Conservation (phyloP, 2,329 filamentous ascomycete species). For the Arthrocladium fulminans region DNA sequence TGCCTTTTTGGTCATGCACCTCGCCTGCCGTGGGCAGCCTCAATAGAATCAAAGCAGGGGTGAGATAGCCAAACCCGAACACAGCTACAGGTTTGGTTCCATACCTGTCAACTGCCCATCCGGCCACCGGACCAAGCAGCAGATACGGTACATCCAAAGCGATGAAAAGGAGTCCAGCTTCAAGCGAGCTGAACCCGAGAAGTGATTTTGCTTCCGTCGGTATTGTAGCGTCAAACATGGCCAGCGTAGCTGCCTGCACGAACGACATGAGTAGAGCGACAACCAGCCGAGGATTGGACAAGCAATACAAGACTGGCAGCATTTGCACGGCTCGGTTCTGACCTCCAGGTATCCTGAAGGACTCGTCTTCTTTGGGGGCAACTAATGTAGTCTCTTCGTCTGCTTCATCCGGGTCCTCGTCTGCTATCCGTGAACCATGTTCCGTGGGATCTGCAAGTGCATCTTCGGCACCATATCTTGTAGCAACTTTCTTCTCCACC, state of each 20-base stretch:
- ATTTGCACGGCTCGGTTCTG: slow-evolving; percentile 32
- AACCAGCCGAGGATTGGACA: slow-evolving; percentile 16
- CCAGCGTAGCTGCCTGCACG: slow-evolving; percentile 20
- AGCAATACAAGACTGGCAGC: slow-evolving; percentile 28
- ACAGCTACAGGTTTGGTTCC: slow-evolving; percentile 23
- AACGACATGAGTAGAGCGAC: slow-evolving; percentile 20
- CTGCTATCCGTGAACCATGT: slow-evolving; percentile 17
- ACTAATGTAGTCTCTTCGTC: slow-evolving; percentile 35
- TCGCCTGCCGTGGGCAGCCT: slow-evolving; percentile 21
- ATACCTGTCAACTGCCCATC: slow-evolving; percentile 41
- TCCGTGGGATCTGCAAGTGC: slow-evolving; percentile 16
- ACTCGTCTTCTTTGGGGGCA: slow-evolving; percentile 26
- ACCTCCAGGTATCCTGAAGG: slow-evolving; percentile 38
- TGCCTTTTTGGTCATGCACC: slow-evolving; percentile 28
- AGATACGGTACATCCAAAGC: slow-evolving; percentile 32
- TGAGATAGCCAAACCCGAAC: slow-evolving; percentile 22
- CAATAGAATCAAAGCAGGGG: slow-evolving; percentile 20
- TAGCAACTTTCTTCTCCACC: slow-evolving; percentile 54
- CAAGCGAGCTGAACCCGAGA: slow-evolving; percentile 24
- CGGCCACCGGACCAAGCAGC: slow-evolving; percentile 17
- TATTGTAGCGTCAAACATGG: slow-evolving; percentile 22
- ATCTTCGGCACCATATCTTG: slow-evolving; percentile 28
- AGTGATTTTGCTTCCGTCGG: slow-evolving; percentile 20
- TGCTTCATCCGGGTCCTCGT: slow-evolving; percentile 19
- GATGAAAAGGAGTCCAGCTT: slow-evolving; percentile 31